Conservation (phyloP, 2,329 filamentous ascomycete genomes). For the Fusarium pseudograminearum region DNA sequence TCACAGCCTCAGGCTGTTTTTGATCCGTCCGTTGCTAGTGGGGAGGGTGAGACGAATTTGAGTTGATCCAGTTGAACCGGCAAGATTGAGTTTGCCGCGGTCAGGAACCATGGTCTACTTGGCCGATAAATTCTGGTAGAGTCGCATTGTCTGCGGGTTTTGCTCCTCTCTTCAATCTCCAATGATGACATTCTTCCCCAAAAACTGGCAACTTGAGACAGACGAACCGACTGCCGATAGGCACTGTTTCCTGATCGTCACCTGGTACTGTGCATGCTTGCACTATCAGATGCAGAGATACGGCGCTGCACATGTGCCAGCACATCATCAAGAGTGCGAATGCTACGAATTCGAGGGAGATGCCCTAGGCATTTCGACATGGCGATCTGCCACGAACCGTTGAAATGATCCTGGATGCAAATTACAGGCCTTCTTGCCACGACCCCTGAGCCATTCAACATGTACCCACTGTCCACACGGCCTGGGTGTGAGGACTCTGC, state of each 20-base stretch:
- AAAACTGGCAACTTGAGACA: slow-evolving; percentile 1
- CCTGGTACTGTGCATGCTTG: neutral
- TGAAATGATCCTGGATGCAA: slow-evolving; percentile 29
- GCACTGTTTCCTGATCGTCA: neutral
- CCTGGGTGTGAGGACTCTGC: slow-evolving; percentile 26
- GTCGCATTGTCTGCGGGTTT: slow-evolving; percentile 2
- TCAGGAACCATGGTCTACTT: slow-evolving; percentile 6
- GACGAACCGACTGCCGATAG: neutral
- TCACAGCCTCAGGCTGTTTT: neutral
- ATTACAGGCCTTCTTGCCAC: slow-evolving; percentile 24
- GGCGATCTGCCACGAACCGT: slow-evolving; percentile 28
- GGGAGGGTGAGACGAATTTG: neutral
- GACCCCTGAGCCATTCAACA: slow-evolving; percentile 11
- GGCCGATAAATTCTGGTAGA: slow-evolving; percentile 9
- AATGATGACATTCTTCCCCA: slow-evolving; percentile 13
- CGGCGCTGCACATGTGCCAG: slow-evolving; percentile 9
- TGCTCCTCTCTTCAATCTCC: neutral
- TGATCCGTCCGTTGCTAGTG: neutral
- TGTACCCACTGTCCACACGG: slow-evolving; percentile 3
- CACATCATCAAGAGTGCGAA: slow-evolving; percentile 1
- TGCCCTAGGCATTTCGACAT: slow-evolving; percentile 8
- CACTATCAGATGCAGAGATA: slow-evolving; percentile 6
- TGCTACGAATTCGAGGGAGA: slow-evolving; percentile 1
- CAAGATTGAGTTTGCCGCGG: slow-evolving; percentile 23
- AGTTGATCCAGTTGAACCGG: neutral